Base-by-base conservation (phyloP, 371 early-diverging fungal genomes). In the Chytridium lagenaria region DNA sequence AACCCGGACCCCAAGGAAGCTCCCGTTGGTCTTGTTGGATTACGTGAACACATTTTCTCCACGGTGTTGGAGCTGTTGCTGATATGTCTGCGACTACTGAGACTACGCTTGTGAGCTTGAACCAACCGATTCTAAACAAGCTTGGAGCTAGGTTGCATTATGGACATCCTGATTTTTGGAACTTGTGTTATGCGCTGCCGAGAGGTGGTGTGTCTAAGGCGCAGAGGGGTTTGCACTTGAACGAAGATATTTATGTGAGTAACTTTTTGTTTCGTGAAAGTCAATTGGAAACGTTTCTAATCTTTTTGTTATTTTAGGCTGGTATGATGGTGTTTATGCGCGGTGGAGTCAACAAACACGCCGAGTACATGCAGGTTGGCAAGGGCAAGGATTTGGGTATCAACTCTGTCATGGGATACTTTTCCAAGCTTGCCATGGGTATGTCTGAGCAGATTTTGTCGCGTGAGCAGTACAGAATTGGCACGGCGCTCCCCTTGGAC, bases 401-500 rank as follows among this genome's bases (percentile, higher is more conserved):
- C 26, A 57, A 57, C 57, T 57, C 57, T 30, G 57, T 57, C 30
- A 57, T 57, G 57, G 57, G 57, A 22, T 57, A 57, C 57, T 57
- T 57, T 26, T 57, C 57, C 57, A 57, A 57, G 57, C 57, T 57
- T 57, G 57, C 57, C 26, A 91, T 92, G 0, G 95, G 96, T 68
- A 95, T 95, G 93, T 93, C 92, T 38, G 95, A 95, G 81, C 95
- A 95, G 80, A 91, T 94, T 89, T 78, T 95, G 51, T 94, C 94
- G 2, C 88, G 95, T 68, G 95, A 95, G 76, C 77, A 94, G 78
- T 94, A 95, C 80, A 92, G 92, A 77, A 86, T 95, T 64, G 93
- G 95, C 30, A 91, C 93, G 19, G 91, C 91, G 68, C 83, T 95
- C 49, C 93, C 94, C 0, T 76, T 94, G 49, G 95, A 94, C 77